Percentiles rank a stretch among this genome's conserved stretches.
Conservation (phyloP, 331 rosid species). For the Acacia concinna region DNA sequence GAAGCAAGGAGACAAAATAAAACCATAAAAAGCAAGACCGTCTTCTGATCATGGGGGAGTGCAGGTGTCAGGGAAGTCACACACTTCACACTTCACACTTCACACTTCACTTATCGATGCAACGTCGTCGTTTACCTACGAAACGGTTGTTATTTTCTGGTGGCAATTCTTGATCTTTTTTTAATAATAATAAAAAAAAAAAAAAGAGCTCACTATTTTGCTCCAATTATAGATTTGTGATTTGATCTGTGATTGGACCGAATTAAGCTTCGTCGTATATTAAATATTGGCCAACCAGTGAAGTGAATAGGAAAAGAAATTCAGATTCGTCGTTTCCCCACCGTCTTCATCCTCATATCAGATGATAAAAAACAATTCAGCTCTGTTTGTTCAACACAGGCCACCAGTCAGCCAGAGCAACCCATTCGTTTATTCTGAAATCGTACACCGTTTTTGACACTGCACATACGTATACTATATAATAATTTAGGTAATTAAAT, state of each 20-base stretch:
- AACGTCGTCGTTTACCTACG: constrained; percentile 22
- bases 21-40: constrained; percentile 32
- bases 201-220: background rate
- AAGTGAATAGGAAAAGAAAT: background rate
- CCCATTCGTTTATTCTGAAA: background rate
- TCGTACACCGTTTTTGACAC: background rate
- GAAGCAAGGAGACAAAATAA: constrained; percentile 1
- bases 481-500: background rate
- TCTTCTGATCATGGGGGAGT: constrained; percentile 21
- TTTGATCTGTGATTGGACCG: constrained; percentile 41
- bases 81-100: background rate
- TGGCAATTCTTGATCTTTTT: background rate
- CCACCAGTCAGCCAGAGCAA: background rate
- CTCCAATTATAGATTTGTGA: background rate
- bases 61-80: constrained; percentile 15
- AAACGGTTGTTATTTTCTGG: background rate
- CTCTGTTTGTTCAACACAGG: background rate
- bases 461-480: background rate
- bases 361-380: background rate
- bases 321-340: constrained; percentile 14
- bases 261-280: constrained; percentile 33
- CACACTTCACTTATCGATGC: background rate
- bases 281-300: background rate
- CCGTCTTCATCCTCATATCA: background rate
- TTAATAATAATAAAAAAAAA: background rate